These are phyloP conservation scores for Tetrapisispora namnaoensis DNA, from an alignment of 805 yeast species.

Conservation along the genomic window DNA sequence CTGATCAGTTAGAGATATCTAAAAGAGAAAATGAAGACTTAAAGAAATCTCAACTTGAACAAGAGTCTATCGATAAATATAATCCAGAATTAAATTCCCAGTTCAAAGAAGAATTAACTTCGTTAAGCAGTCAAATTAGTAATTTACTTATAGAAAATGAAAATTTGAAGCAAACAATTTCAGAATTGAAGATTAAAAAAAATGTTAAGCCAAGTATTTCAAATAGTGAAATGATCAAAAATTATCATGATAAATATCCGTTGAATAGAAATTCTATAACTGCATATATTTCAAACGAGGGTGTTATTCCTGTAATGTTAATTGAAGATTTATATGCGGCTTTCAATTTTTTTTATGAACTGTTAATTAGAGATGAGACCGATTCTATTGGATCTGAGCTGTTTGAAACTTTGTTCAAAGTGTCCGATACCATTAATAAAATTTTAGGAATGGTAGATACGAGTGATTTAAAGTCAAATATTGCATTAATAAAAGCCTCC, in stretches of 20 bases:
- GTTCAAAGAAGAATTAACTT: constrained; percentile 25
- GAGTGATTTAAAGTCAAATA: constrained; percentile 29
- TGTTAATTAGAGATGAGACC: constrained; percentile 5
- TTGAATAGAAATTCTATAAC: constrained; percentile 6
- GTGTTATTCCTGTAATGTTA: constrained; percentile 6
- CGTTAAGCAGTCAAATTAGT: constrained; percentile 25
- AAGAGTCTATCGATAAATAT: not conserved
- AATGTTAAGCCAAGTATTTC: not conserved
- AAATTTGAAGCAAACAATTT: constrained; percentile 29
- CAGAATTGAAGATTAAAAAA: constrained; percentile 35
- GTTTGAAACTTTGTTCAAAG: constrained; percentile 18
- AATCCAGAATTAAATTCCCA: constrained; percentile 4
- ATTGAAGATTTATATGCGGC: constrained; percentile 7
- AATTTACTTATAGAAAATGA: constrained; percentile 28
- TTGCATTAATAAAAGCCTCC: constrained; percentile 45
- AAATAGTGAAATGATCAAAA: not conserved
- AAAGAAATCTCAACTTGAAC: not conserved
- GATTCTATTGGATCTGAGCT: constrained; percentile 9
- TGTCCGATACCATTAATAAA: constrained; percentile 15
- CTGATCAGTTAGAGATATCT: not conserved
- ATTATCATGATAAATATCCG: not conserved
- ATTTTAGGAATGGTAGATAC: constrained; percentile 13
- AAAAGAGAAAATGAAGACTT: not conserved
- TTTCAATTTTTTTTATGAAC: constrained; percentile 6
- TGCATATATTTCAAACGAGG: constrained; percentile 10